Evolutionary conservation across 768 basidiomycete species (phyloP), one percentile per base, ranked within the genome.

Genomic region (Rhizopogon rudus): DNA sequence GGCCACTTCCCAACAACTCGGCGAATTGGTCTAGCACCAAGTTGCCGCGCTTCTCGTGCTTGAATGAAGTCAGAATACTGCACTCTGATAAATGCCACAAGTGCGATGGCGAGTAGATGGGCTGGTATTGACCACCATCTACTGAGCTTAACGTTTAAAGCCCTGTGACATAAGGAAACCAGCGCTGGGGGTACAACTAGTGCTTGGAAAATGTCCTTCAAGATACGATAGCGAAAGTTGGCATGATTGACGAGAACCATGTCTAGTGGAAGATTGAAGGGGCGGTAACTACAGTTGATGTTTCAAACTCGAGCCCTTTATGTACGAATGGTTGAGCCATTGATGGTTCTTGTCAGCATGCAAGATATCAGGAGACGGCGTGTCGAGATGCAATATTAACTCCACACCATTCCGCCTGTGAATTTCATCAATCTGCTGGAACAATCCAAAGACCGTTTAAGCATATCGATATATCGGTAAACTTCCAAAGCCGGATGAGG

Each of bases 1-100:
- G 86, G 87, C 84, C 85, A 87, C 71, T 79, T 83, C 6, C 87
- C 87, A 16, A 78, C 71, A 14, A 88, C 81, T 17, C 76, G 70
- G 3, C 83, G 84, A 46, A 86, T 80, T 2, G 68, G 73, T 56
- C 72, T 71, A 6, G 83, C 83, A 5, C 79, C 77, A 13, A 84
- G 67, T 33, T 71, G 75, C 10, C 64, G 63, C 0, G 82, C 82
- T 44, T 83, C 74, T 35, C 70, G 69, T 17, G 58, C 59, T 50
- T 84, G 80, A 1, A 60, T 54, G 44, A 68, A 59, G 45, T 73
- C 67, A 12, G 61, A 58, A 55, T 76, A 71, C 14, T 68, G 60
- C 3, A 73, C 67, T 56, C 74, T 74, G 2, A 59, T 61, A 14
- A 69, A 61, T 0, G 74, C 71, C 65, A 77, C 80, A 0, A 71